Conservation (phyloP, 805 yeast genomes). For the Candida incommunis region DNA sequence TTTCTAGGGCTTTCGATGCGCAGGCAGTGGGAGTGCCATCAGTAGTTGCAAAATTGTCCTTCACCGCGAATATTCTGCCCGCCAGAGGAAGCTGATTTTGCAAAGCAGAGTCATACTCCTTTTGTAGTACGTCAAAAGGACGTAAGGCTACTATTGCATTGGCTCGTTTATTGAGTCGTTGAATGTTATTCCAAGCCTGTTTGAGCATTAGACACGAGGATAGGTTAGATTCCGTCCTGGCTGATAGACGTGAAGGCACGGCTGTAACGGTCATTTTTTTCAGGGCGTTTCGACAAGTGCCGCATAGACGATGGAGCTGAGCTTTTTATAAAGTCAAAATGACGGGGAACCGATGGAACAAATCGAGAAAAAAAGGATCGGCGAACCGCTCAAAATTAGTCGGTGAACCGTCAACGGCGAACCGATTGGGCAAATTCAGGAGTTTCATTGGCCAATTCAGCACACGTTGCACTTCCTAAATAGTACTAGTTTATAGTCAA, state of each 20-base stretch:
- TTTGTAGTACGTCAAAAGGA: not conserved
- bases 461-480: no score
- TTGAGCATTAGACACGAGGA: no score
- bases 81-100: not conserved
- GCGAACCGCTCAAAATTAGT: not conserved
- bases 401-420: no score
- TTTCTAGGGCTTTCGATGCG: slow-evolving; percentile 46
- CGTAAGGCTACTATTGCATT: not conserved
- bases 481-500: no score
- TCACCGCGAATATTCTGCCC: slow-evolving; percentile 35
- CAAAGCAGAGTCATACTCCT: slow-evolving; percentile 8
- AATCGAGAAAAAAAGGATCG: not conserved
- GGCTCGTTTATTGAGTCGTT: not conserved
- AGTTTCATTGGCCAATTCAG: no score
- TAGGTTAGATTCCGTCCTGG: no score
- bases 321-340: no score
- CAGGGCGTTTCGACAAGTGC: no score
- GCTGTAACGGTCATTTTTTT: no score
- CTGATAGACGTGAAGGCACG: not conserved
- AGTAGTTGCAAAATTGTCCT: slow-evolving; percentile 68
- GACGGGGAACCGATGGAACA: not conserved
- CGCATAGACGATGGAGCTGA: no score
- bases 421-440: not conserved
- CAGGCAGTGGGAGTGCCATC: slow-evolving; percentile 57
- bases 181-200: slow-evolving; percentile 1